phyloP scores from a whole-genome alignment of 345 rosid genomes.

The Sapria himalayana region DNA sequence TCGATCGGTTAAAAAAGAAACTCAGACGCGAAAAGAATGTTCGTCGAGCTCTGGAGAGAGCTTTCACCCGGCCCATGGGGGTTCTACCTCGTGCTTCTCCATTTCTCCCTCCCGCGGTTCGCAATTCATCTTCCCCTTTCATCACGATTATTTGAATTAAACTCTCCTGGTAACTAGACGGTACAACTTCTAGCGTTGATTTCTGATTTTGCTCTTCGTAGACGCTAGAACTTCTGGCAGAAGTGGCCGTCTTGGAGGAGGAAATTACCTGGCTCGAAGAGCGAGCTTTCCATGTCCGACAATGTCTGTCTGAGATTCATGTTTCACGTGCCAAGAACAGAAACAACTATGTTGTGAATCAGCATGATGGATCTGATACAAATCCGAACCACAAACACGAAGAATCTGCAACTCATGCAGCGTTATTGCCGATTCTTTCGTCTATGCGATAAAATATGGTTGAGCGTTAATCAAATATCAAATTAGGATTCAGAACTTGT shows the following conservation, averaged over 20 bases:
- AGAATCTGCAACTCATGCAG: slow-evolving; percentile 10
- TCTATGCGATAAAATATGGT: slow-evolving; percentile 13
- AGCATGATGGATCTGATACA: slow-evolving; percentile 13
- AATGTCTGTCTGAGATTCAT: slow-evolving; percentile 44
- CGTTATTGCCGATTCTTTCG: slow-evolving; percentile 12
- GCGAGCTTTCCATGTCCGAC: slow-evolving; percentile 44
- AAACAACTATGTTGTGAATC: slow-evolving; percentile 14
- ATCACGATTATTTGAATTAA: too few relatives aligned
- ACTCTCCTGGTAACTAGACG: too few relatives aligned
- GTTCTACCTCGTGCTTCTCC: slow-evolving; percentile 92
- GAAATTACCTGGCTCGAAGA: slow-evolving; percentile 77
- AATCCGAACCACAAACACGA: slow-evolving; percentile 12
- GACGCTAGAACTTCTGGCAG: slow-evolving; percentile 78
- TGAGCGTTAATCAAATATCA: too few relatives aligned
- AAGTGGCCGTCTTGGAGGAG: slow-evolving; percentile 90
- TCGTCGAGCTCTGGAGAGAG: slow-evolving; percentile 77
- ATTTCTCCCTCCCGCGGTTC: slow-evolving; percentile 59
- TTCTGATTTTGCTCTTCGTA: slow-evolving; percentile 15
- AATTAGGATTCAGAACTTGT: background rate
- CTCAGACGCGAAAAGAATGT: slow-evolving; percentile 66
- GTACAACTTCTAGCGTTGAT: slow-evolving; percentile 10
- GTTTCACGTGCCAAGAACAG: slow-evolving; percentile 37
- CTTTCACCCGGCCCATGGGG: slow-evolving; percentile 70
- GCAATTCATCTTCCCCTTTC: slow-evolving; percentile 14
- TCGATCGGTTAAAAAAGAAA: slow-evolving; percentile 65